Evolutionary conservation across 306 rosid species (phyloP).

Genomic region (Rosa rugosa): DNA sequence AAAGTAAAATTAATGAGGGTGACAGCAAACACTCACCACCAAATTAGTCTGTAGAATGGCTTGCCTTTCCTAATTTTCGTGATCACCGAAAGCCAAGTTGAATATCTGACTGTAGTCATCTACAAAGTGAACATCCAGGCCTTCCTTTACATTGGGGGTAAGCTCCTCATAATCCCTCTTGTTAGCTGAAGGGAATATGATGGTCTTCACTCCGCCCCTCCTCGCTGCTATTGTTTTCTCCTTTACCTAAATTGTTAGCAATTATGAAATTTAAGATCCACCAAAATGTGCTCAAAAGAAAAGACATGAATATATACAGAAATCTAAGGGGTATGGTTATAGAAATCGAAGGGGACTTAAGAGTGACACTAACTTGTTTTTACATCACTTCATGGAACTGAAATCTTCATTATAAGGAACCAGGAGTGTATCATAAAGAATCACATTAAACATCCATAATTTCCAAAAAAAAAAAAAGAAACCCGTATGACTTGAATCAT

Average conservation of each 20-base stretch:
- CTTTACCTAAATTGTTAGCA: conserved; percentile 67
- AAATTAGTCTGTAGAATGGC: conserved; percentile 20
- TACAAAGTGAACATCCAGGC: conserved; percentile 92
- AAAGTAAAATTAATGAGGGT: conserved; percentile 22
- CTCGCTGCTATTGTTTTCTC: conserved; percentile 97
- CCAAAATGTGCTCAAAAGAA: neutral
- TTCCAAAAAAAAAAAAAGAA: neutral
- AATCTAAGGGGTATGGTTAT: neutral
- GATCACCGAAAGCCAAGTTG: conserved; percentile 59
- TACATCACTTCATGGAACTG: neutral
- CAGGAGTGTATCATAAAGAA: neutral
- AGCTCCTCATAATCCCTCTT: conserved; percentile 88
- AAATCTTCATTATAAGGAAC: neutral
- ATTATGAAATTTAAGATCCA: conserved; percentile 22
- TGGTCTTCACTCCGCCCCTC: conserved; percentile 77
- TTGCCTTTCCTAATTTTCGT: conserved; percentile 25
- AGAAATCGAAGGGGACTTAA: neutral
- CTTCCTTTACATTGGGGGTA: conserved; percentile 79
- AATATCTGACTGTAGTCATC: conserved; percentile 78
- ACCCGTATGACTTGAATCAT: neutral
- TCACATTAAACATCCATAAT: too few species aligned
- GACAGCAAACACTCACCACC: neutral
- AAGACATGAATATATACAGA: neutral
- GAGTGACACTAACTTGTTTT: neutral
- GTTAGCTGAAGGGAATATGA: conserved; percentile 88